Evolutionary conservation across 306 rosid species (phyloP).

Genomic region (Lathyrus oleraceus): DNA sequence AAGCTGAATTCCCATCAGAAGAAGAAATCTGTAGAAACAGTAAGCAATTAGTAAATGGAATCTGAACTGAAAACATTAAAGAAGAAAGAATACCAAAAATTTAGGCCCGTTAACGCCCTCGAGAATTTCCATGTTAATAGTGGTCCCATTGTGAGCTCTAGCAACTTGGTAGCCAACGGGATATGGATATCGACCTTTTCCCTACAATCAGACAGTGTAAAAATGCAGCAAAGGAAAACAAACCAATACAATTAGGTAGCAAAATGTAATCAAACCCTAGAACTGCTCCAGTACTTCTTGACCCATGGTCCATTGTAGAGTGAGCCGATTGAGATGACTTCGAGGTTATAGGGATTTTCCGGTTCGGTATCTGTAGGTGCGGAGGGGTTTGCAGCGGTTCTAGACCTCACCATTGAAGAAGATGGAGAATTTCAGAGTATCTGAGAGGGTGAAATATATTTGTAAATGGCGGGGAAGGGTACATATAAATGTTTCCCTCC

Average conservation of each 20-base stretch:
- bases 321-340: conserved; percentile 75
- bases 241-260: not conserved
- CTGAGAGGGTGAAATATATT: not conserved
- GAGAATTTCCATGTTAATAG: conserved; percentile 71
- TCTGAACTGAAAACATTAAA: conserved; percentile 21
- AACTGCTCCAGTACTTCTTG: conserved; percentile 92
- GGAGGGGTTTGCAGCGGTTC: conserved; percentile 27
- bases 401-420: conserved; percentile 39
- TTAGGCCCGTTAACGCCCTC: conserved; percentile 84
- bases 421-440: not conserved
- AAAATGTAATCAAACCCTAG: conserved; percentile 66
- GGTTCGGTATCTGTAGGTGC: conserved; percentile 32
- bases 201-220: conserved; percentile 46
- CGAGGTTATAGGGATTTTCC: conserved; percentile 57
- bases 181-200: conserved; percentile 93
- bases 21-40: conserved; percentile 55
- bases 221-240: conserved; percentile 27
- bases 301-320: conserved; percentile 77
- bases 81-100: conserved; percentile 55
- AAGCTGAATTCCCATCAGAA: conserved; percentile 64
- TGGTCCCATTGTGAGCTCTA: conserved; percentile 67
- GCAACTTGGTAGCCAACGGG: conserved; percentile 72
- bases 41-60: conserved; percentile 20
- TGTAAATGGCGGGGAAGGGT: conserved; percentile 27
- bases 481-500: too few species aligned